These are phyloP conservation scores for Circinella umbellata DNA, from an alignment of 371 early-diverging fungal genomes.

Conservation along the genomic window DNA sequence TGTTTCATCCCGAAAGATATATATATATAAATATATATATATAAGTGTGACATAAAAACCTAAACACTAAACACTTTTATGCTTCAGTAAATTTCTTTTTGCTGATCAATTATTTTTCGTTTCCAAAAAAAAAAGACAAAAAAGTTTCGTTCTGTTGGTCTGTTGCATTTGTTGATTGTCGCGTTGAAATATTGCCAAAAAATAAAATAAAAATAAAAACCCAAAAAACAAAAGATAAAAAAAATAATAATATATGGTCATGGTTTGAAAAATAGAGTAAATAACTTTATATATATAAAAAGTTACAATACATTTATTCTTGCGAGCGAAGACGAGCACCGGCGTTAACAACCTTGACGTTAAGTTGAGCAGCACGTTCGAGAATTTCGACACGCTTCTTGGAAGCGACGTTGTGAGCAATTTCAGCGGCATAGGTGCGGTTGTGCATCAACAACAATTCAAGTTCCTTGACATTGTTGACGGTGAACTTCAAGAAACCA, in stretches of 20 bases:
- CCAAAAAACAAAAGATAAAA: background rate
- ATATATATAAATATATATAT: constrained; percentile 7
- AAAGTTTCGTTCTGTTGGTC: too few relatives aligned
- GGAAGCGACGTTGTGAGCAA: constrained; percentile 97
- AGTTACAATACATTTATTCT: constrained; percentile 62
- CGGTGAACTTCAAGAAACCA: constrained; percentile 98
- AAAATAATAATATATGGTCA: background rate
- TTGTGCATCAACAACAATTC: constrained; percentile 99
- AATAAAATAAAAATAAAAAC: too few relatives aligned
- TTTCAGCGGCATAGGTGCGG: constrained; percentile 99
- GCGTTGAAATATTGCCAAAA: background rate
- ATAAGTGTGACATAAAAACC: background rate
- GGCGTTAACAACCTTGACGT: constrained; percentile 98
- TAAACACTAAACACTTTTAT: too few relatives aligned
- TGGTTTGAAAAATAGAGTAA: background rate
- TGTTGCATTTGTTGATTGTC: too few relatives aligned
- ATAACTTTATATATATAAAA: background rate
- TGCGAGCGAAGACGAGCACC: constrained; percentile 94
- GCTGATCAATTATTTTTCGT: too few relatives aligned
- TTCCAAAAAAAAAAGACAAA: background rate
- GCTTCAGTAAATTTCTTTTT: too few relatives aligned
- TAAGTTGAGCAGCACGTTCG: constrained; percentile 97
- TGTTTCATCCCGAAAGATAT: background rate
- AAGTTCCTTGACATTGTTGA: constrained; percentile 96
- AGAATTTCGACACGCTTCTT: constrained; percentile 97